A percentile compares a stretch with the other conserved stretches of the same genome.
Conservation (phyloP, 495 filamentous ascomycete species). For the Podospora fimiseda region DNA sequence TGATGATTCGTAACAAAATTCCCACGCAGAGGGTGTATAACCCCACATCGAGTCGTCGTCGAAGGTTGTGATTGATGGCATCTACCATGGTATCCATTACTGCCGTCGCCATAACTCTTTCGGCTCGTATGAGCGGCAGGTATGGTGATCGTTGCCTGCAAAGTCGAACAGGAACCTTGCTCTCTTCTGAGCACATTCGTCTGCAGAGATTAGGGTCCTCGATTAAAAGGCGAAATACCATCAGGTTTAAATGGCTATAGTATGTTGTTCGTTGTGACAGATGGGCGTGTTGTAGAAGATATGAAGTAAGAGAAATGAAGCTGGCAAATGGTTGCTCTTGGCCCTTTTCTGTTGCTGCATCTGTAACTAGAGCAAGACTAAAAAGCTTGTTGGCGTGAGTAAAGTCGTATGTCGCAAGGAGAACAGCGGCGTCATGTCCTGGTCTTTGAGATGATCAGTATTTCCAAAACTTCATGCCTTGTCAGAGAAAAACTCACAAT, state of each 20-base stretch:
- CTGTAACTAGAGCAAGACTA: constrained; percentile 71
- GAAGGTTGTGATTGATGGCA: constrained; percentile 89
- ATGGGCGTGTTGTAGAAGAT: constrained; percentile 88
- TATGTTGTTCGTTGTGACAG: constrained; percentile 67
- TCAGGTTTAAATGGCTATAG: constrained; percentile 77
- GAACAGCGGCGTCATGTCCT: constrained; percentile 64
- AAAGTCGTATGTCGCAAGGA: constrained; percentile 90
- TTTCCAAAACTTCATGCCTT: constrained; percentile 9
- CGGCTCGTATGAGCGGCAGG: constrained; percentile 66
- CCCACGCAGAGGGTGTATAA: constrained; percentile 78
- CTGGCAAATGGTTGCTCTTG: constrained; percentile 70
- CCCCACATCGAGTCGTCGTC: constrained; percentile 73
- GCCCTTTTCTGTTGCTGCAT: constrained; percentile 53
- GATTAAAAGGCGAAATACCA: constrained; percentile 77
- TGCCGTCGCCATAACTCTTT: constrained; percentile 64
- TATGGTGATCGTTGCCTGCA: constrained; percentile 87
- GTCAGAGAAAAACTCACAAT: constrained; percentile 32
- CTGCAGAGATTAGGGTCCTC: constrained; percentile 85
- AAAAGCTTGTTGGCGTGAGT: constrained; percentile 92
- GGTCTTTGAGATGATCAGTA: constrained; percentile 51
- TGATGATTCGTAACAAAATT: constrained; percentile 71
- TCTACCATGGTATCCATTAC: constrained; percentile 84
- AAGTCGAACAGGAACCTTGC: constrained; percentile 66
- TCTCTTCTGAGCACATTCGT: constrained; percentile 75
- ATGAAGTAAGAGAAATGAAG: constrained; percentile 86